These are phyloP conservation scores for Phytopythium helicoides DNA, from an alignment of 352 stramenopile species.

Conservation along the genomic window DNA sequence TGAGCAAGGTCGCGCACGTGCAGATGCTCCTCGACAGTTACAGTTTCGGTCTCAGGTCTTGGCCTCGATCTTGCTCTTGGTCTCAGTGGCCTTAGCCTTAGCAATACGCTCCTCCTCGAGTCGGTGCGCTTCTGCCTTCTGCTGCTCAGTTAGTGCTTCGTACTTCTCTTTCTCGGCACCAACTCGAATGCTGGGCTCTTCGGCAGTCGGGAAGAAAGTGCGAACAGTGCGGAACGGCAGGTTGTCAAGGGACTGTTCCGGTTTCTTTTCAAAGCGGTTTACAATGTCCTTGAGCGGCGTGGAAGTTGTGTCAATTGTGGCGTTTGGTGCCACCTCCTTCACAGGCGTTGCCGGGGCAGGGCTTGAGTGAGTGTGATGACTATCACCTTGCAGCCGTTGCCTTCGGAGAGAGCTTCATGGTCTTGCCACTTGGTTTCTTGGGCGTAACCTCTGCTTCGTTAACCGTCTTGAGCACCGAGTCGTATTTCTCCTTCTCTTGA, in stretches of 20 bases:
- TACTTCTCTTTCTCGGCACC: constrained; percentile 52
- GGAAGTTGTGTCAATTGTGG: background rate
- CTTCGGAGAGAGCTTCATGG: background rate
- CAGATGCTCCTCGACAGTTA: constrained; percentile 1
- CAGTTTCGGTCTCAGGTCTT: background rate
- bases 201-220: constrained; percentile 40
- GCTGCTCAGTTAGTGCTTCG: constrained; percentile 46
- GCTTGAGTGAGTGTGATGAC: background rate
- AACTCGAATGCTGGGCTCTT: constrained; percentile 44
- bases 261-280: constrained; percentile 42
- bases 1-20: constrained; percentile 3
- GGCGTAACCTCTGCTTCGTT: constrained; percentile 19
- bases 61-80: too few relatives aligned
- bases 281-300: constrained; percentile 37
- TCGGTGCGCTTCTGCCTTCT: constrained; percentile 15
- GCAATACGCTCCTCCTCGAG: constrained; percentile 12
- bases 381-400: background rate
- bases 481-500: constrained; percentile 34
- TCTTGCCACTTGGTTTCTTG: background rate
- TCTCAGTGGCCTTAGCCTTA: background rate
- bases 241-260: constrained; percentile 41
- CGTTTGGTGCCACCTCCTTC: background rate
- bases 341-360: background rate
- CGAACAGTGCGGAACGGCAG: constrained; percentile 50
- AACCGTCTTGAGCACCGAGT: constrained; percentile 14